Evolutionary conservation across 768 basidiomycete genomes (phyloP), one percentile per base, ranked within the genome.

Genomic region (Cystobasidium ongulense): DNA sequence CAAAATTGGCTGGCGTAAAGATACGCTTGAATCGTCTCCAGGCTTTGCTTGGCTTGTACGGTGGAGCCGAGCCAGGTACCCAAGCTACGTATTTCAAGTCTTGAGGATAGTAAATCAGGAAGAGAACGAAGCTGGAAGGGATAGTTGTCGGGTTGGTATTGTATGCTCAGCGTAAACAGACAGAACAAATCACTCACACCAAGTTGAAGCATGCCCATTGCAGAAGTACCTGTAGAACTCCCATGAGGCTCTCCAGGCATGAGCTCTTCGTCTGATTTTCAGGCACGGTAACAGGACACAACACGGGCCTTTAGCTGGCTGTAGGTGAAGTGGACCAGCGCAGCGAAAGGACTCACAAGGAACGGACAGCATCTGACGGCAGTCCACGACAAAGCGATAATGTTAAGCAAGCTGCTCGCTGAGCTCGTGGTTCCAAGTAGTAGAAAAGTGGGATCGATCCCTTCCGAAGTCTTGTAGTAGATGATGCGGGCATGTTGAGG

Each of bases 391-490:
- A 96, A 85, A 0, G 90, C 87, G 21, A 94, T 82, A 81, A 94
- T 90, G 75, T 78, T 79, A 50, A 79, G 77, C 76, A 80, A 72
- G 0, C 77, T 80, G 13, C 78, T 80, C 0, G 82, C 81, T 5
- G 77, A 78, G 7, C 79, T 79, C 1, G 82, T 83, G 10, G 80
- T 71, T 7, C 96, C 96, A 0, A 98, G 86, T 5, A 97, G 83
- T 38, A 98, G 83, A 79, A 90, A 98, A 86, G 90, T 88, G 21
- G 94, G 92, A 75, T 90, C 93, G 76, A 98, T 87, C 0, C 96
- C 96, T 76, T 94, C 88, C 0, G 90, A 92, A 0, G 92, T 89
- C 43, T 86, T 85, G 27, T 61, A 65, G 25, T 38, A 41, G 59
- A 70, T 63, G 39, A 74, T 29, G 25, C 70, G 35, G n/a, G 39